Base-by-base conservation (phyloP, 2,329 filamentous ascomycete genomes). In the Trichoderma sp. region DNA sequence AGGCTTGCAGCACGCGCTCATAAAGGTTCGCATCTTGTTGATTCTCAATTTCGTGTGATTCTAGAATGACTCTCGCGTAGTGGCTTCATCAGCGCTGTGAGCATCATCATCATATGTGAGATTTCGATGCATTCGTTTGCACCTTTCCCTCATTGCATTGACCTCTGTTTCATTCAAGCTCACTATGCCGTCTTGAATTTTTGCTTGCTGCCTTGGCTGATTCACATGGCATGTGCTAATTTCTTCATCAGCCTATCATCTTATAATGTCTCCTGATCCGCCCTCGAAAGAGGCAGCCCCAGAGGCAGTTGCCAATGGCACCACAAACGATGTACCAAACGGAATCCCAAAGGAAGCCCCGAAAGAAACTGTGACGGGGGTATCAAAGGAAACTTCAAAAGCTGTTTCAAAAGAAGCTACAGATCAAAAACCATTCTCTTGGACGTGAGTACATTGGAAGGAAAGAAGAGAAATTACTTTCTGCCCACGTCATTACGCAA, bases 381-480 rank as follows among this genome's bases (percentile, higher is more conserved):
- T 24, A n/a, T 5, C 26, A 16, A 46, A 52, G 13, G 65, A 68
- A 13, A 32, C 18, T 16, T n/a, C 54, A 24, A 51, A 59, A 7
- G 64, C 30, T n/a, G 16, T 32, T 24, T 2, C n/a, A 54, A 46
- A 52, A 26, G 56, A 54, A 8, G 54, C 5, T 7, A 55, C 59
- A 18, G 51, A 32, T 34, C 68, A 59, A 60, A 68, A 64, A 24
- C 60, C 43, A 4, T 75, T 82, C 69, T 81, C 80, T 59, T 82
- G 80, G 80, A 73, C 80, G 80, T 81, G 76, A 72, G 79, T 46
- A 16, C 2, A 16, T 18, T n/a, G 10, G 32, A 3, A 8, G 7
- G 7, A 43, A 43, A n/a, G n/a, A n/a, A 43, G 39, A 43, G 39
- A 39, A 11, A 16, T 13, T 28, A 5, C 18, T 18, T 14, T 21